Evolutionary conservation across 768 basidiomycete species (phyloP), one percentile per base, ranked within the genome.

Genomic region (Lactarius sanguifluus): DNA sequence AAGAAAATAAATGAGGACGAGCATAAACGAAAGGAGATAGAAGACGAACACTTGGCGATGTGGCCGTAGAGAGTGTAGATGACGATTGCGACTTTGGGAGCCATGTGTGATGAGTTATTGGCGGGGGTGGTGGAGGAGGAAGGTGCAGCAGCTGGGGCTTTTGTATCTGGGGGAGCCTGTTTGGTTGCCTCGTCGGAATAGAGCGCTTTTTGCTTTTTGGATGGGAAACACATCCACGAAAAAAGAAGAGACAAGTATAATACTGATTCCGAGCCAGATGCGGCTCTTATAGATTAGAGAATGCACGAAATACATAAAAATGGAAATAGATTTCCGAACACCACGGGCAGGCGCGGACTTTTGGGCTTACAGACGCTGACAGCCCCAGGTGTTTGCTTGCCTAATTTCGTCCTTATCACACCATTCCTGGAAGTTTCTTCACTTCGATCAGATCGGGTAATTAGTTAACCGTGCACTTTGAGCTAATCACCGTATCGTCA

Each of bases 1-100:
- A 64, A 57, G 18, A 52, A 41, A 59, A 69, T 43, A 60, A 59
- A 67, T 68, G 64, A 62, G 30, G 25, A 47, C 25, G 59, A 9
- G 28, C 18, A 30, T 6, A 12, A 6, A 64, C 1, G 47, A 54
- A 58, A 25, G 54, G 18, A 54, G 2, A 23, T 34, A 20, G 18
- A 41, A 32, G 5, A 80, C 86, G 58, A 72, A 91, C 91, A 52
- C 72, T 83, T 83, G 66, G 80, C 82, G 75, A 92, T 84, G 75
- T 92, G 91, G 69, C 88, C 88, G 74, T 88, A 90, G 79, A 90
- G 76, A 23, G 87, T 77, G 77, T 91, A 92, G 76, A 91, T 86
- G 71, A 91, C 69, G 71, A 91, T 89, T 62, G 88, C 88, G 69
- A 90, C 76, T 69, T 75, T 83, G 30, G 89, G 87, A 59, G 80